phyloP scores from a whole-genome alignment of 495 filamentous ascomycete genomes.

The Penicillium paxilli region DNA sequence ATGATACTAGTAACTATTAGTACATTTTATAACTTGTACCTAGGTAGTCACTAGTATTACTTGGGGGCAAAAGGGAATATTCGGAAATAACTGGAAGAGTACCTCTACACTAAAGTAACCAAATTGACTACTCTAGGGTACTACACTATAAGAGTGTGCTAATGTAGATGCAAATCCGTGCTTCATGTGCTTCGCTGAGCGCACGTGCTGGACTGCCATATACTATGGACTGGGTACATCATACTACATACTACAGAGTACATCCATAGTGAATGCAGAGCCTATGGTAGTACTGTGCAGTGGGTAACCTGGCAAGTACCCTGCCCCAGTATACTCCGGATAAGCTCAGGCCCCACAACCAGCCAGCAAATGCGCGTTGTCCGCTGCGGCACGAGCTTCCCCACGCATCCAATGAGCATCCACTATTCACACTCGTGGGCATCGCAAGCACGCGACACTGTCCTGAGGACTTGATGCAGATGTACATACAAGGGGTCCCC shows the following conservation, averaged over 20 bases:
- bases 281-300: too few relatives aligned
- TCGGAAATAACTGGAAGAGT: too few relatives aligned
- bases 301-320: too few relatives aligned
- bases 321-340: slow-evolving; percentile 2
- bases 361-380: slow-evolving; percentile 24
- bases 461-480: not conserved
- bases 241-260: not conserved
- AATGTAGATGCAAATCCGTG: too few relatives aligned
- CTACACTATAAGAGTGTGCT: too few relatives aligned
- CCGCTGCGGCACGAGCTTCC: slow-evolving; percentile 22
- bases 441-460: slow-evolving; percentile 49
- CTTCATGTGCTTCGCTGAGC: not conserved
- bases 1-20: too few relatives aligned
- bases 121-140: too few relatives aligned
- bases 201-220: slow-evolving; percentile 37
- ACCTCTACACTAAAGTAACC: too few relatives aligned
- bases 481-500: not conserved
- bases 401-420: slow-evolving; percentile 31
- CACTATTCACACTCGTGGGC: slow-evolving; percentile 34
- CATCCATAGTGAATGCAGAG: too few relatives aligned
- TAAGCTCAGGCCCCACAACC: slow-evolving; percentile 23
- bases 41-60: too few relatives aligned
- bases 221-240: not conserved
- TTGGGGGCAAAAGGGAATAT: too few relatives aligned
- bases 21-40: too few relatives aligned